These are phyloP conservation scores for Boeremia lycopersici DNA, from an alignment of 2,329 filamentous ascomycete species.

Conservation along the genomic window DNA sequence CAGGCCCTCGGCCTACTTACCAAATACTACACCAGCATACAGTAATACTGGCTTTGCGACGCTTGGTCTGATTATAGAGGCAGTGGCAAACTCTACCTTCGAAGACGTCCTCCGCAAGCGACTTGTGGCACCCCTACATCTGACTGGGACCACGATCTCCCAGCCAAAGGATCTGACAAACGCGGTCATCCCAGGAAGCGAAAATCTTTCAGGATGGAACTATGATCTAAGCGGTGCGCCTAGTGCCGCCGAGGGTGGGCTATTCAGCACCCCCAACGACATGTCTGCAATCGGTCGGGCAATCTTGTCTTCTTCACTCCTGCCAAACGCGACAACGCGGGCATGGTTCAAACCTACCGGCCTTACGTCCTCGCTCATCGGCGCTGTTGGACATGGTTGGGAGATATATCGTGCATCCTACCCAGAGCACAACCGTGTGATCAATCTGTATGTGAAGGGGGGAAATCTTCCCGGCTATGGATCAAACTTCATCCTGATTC, in stretches of 20 bases:
- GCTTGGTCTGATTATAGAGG: slow-evolving; percentile 33
- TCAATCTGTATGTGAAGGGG: slow-evolving; percentile 52
- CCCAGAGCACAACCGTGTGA: slow-evolving; percentile 14
- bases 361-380: slow-evolving; percentile 43
- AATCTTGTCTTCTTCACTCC: slow-evolving; percentile 48
- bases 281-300: slow-evolving; percentile 47
- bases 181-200: slow-evolving; percentile 17
- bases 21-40: not conserved
- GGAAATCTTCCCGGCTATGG: slow-evolving; percentile 51
- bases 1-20: slow-evolving; percentile 32
- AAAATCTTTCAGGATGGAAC: slow-evolving; percentile 6
- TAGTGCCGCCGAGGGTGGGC: slow-evolving; percentile 30
- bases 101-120: slow-evolving; percentile 47
- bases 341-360: slow-evolving; percentile 52
- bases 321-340: slow-evolving; percentile 42
- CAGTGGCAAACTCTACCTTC: slow-evolving; percentile 50
- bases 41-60: not conserved
- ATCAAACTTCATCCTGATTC: slow-evolving; percentile 49
- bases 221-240: slow-evolving; percentile 3
- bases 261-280: slow-evolving; percentile 47
- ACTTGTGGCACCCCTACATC: slow-evolving; percentile 52
- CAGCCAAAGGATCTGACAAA: slow-evolving; percentile 14
- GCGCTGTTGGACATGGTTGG: slow-evolving; percentile 48
- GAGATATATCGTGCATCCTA: slow-evolving; percentile 43
- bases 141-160: slow-evolving; percentile 50